A percentile compares a stretch with the other conserved stretches of the same genome.
phyloP scores from a whole-genome alignment of 1,284 basidiomycete genomes.

The Austroboletus niveus region DNA sequence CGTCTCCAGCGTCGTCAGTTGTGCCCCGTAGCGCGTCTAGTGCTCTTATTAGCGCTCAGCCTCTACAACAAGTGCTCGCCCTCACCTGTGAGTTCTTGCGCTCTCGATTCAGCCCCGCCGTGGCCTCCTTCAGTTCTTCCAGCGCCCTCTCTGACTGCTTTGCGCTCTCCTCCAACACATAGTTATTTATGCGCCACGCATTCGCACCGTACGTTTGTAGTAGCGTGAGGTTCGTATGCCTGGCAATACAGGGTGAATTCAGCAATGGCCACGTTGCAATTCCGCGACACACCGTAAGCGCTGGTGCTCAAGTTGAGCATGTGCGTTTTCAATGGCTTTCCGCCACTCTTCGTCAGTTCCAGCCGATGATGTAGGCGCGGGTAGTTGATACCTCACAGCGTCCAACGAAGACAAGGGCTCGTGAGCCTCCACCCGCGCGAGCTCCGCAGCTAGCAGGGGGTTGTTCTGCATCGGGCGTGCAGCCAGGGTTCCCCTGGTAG shows the following conservation, averaged over 20 bases:
- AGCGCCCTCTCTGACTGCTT: slow-evolving; percentile 72
- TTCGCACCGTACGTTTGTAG: slow-evolving; percentile 88
- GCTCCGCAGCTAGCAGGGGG: slow-evolving; percentile 66
- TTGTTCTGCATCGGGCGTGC: slow-evolving; percentile 46
- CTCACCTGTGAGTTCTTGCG: slow-evolving; percentile 82
- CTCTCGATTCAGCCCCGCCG: slow-evolving; percentile 81
- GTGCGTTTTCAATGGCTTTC: slow-evolving; percentile 73
- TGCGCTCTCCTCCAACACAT: slow-evolving; percentile 76
- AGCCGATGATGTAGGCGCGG: slow-evolving; percentile 63
- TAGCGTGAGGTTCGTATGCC: slow-evolving; percentile 82
- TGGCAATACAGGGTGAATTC: slow-evolving; percentile 30
- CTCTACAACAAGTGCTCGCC: neutral
- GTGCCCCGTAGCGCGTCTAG: slow-evolving; percentile 73
- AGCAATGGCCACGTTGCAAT: neutral
- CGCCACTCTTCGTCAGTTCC: slow-evolving; percentile 80
- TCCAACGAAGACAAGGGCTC: slow-evolving; percentile 77
- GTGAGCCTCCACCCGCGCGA: slow-evolving; percentile 70
- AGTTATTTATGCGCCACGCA: slow-evolving; percentile 90
- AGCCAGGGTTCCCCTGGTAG: slow-evolving; percentile 6
- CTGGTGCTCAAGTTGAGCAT: slow-evolving; percentile 90
- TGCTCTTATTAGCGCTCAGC: neutral
- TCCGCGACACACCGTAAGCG: slow-evolving; percentile 65
- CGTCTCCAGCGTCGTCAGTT: slow-evolving; percentile 77
- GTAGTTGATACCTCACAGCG: slow-evolving; percentile 76
- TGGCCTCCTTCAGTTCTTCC: slow-evolving; percentile 70